These are phyloP conservation scores for Protomyces macrosporus DNA, from an alignment of 1,139 yeast genomes.

Conservation along the genomic window DNA sequence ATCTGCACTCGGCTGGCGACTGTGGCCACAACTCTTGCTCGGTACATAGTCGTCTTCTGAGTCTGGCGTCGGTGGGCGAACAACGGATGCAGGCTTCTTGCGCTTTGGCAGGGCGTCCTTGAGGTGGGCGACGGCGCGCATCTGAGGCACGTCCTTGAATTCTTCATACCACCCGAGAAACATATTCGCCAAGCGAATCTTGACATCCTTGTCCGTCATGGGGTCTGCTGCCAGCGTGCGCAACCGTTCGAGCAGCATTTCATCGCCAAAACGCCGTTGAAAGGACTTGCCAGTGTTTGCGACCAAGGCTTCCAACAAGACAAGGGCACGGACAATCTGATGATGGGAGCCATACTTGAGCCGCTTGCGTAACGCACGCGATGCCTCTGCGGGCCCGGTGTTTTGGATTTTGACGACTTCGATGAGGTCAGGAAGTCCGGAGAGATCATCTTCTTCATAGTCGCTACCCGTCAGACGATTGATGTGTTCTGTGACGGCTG, in stretches of 20 bases:
- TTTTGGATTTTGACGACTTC: conserved; percentile 43
- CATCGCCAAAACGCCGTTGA: conserved; percentile 53
- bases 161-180: conserved; percentile 64
- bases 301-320: conserved; percentile 65
- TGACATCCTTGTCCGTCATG: conserved; percentile 46
- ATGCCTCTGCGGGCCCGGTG: conserved; percentile 23
- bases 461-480: conserved; percentile 44
- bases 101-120: conserved; percentile 44
- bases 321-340: conserved; percentile 63
- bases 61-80: conserved; percentile 32
- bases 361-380: conserved; percentile 46
- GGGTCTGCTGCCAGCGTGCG: conserved; percentile 49
- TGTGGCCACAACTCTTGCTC: conserved; percentile 10
- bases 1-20: conserved; percentile 6
- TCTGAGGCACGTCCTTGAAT: conserved; percentile 49
- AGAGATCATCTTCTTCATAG: conserved; percentile 42
- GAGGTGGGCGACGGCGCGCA: conserved; percentile 49
- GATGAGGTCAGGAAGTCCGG: conserved; percentile 45
- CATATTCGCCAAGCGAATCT: conserved; percentile 46
- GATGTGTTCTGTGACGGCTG: conserved; percentile 49
- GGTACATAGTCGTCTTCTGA: conserved; percentile 34
- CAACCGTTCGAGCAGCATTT: conserved; percentile 62
- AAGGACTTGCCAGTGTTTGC: conserved; percentile 60
- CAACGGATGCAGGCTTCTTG: conserved; percentile 29
- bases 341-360: conserved; percentile 70